Conservation (phyloP, 805 yeast species). For the Lipomyces kockii region DNA sequence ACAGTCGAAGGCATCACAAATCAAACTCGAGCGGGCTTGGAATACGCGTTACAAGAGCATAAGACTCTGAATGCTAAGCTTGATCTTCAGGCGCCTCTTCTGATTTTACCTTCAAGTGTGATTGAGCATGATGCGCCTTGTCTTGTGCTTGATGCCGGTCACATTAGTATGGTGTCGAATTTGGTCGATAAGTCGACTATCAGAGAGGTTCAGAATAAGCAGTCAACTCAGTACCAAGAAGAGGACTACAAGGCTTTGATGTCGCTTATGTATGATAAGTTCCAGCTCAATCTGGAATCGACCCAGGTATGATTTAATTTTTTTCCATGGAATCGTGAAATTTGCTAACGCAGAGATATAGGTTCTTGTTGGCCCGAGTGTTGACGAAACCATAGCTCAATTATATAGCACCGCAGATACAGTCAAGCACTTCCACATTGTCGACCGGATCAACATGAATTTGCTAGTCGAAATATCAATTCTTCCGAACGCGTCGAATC, state of each 20-base stretch:
- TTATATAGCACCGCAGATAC: conserved; percentile 51
- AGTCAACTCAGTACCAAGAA: conserved; percentile 57
- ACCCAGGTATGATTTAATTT: conserved; percentile 61
- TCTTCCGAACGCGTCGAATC: conserved; percentile 73
- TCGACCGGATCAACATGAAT: conserved; percentile 76
- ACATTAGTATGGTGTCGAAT: conserved; percentile 80
- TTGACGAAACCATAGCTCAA: conserved; percentile 76
- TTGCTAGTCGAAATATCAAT: conserved; percentile 81
- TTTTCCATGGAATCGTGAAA: too few relatives aligned
- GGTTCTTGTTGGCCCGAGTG: conserved; percentile 74
- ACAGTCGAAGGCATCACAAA: conserved; percentile 88
- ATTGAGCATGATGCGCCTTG: conserved; percentile 83
- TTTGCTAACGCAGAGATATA: background rate
- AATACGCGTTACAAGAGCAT: conserved; percentile 92
- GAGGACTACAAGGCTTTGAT: conserved; percentile 79
- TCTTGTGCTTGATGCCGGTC: conserved; percentile 93
- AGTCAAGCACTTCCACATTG: conserved; percentile 60
- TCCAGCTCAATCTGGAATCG: conserved; percentile 73
- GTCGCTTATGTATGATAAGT: conserved; percentile 87
- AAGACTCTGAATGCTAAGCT: conserved; percentile 83
- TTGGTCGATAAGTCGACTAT: conserved; percentile 72
- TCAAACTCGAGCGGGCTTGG: conserved; percentile 89
- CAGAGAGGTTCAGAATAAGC: conserved; percentile 64
- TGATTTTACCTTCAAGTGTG: conserved; percentile 83
- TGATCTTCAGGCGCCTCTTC: conserved; percentile 91